These are phyloP conservation scores for Lathyrus sativus DNA, from an alignment of 306 rosid species.

Conservation along the genomic window DNA sequence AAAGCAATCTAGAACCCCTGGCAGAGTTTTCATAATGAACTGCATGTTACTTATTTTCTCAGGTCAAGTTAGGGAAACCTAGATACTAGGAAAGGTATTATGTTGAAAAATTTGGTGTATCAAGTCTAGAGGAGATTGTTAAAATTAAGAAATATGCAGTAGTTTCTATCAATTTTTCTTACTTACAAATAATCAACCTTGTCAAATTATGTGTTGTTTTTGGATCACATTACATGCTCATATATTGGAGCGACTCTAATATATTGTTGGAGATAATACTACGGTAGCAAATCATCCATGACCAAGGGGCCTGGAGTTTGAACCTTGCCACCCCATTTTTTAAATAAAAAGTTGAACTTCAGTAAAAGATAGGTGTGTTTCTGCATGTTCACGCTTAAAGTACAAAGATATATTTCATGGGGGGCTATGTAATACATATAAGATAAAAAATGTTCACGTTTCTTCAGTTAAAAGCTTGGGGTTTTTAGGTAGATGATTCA, in stretches of 20 bases:
- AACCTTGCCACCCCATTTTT: too few relatives aligned
- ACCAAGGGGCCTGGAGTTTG: too few relatives aligned
- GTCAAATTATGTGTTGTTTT: neutral
- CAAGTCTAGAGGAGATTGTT: conserved; percentile 61
- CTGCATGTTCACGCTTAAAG: too few relatives aligned
- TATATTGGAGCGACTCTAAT: conserved; percentile 9
- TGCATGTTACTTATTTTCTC: conserved; percentile 32
- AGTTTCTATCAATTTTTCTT: conserved; percentile 31
- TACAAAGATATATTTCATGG: too few relatives aligned
- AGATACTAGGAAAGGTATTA: conserved; percentile 94
- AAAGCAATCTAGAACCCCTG: conserved; percentile 23
- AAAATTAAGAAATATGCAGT: neutral
- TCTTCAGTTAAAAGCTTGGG: too few relatives aligned
- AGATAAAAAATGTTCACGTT: too few relatives aligned
- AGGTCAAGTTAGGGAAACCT: conserved; percentile 93
- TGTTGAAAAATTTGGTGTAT: conserved; percentile 74
- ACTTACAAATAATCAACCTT: conserved; percentile 9
- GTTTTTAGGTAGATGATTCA: too few relatives aligned
- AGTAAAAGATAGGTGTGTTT: too few relatives aligned
- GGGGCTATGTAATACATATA: too few relatives aligned
- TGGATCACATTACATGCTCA: conserved; percentile 19
- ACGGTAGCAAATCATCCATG: too few relatives aligned
- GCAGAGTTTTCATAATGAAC: conserved; percentile 3
- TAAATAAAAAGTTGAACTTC: too few relatives aligned
- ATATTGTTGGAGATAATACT: conserved; percentile 9